Base-by-base conservation (phyloP, 306 rosid genomes). In the Arachis hypogaea region DNA sequence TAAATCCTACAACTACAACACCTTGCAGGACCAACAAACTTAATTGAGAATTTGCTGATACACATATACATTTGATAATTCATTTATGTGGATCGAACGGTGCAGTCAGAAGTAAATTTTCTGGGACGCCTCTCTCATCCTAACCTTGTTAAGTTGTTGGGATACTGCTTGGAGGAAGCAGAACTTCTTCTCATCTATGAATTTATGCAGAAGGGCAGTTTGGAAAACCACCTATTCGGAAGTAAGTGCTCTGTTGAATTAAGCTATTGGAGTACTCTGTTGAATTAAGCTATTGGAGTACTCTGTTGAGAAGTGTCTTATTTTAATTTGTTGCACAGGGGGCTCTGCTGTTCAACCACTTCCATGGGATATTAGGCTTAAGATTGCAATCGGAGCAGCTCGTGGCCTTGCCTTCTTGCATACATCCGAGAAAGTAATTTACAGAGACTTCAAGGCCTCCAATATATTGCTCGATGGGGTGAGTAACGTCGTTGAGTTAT, bases 361-460 rank as follows among this genome's bases (percentile, higher is more conserved):
- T 68, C 76, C 86, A 6, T 94, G 97, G 99, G 92, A 87, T 9
- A 55, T 82, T 40, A 88, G 99, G 85, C 87, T 94, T 77, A 92
- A 94, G 89, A 83, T 94, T 61, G 92, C 97, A 58, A 95, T 95
- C 36, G 98, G 93, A 55, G 99, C 97, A n/a, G 99, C 98, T 46
- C 83, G 86, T 76, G 99, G 97, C 70, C 79, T 94, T 77, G 84
- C 92, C 7, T 95, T 95, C 80, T 85, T 95, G 85, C 99, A 95
- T 79, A 79, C 93, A 49, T 88, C 98, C 28, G 96, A 95, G 54
- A 88, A 90, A 85, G 93, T 90, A 45, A 90, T 95, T 79, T 95
- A 95, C 72, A 78, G 99, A 81, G 99, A 95, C 66, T 90, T 92
- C 79, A 95, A 95, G 86, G 98, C 98, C 69, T 92, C 99, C 63